Conservation (phyloP, 2,329 filamentous ascomycete genomes). For the Colletotrichum chrysophilum region DNA sequence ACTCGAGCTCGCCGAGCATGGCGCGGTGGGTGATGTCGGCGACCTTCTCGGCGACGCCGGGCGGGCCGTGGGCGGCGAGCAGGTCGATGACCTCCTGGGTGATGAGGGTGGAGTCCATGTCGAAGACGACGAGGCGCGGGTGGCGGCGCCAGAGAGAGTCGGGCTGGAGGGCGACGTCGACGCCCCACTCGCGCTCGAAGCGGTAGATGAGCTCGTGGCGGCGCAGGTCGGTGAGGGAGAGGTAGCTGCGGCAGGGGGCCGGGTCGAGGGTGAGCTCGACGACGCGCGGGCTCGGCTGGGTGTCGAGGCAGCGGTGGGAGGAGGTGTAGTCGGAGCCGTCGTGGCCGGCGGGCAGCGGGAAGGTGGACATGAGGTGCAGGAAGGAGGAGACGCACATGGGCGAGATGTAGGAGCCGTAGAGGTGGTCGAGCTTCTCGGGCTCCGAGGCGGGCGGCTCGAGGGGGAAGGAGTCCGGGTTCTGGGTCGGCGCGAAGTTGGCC, state of each 20-base stretch:
- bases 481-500: conserved; percentile 64
- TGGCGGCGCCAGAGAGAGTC: conserved; percentile 78
- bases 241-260: conserved; percentile 64
- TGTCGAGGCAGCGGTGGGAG: conserved; percentile 70
- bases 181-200: conserved; percentile 89
- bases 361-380: conserved; percentile 68
- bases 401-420: conserved; percentile 70
- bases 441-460: conserved; percentile 63
- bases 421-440: conserved; percentile 65
- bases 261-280: conserved; percentile 71
- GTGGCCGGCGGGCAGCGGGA: conserved; percentile 57
- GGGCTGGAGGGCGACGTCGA: conserved; percentile 79
- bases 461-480: conserved; percentile 62
- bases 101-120: conserved; percentile 98
- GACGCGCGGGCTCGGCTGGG: conserved; percentile 62
- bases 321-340: conserved; percentile 58
- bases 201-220: conserved; percentile 83
- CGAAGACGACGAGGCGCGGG: conserved; percentile 90
- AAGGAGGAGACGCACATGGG: conserved; percentile 70
- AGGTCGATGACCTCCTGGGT: conserved; percentile 98
- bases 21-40: conserved; percentile 89
- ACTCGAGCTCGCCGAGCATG: conserved; percentile 96
- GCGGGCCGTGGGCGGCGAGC: conserved; percentile 72
- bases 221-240: conserved; percentile 72
- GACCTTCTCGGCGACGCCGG: conserved; percentile 80